Conservation (phyloP, 768 basidiomycete genomes). For the Hygrocybe coccinea region DNA sequence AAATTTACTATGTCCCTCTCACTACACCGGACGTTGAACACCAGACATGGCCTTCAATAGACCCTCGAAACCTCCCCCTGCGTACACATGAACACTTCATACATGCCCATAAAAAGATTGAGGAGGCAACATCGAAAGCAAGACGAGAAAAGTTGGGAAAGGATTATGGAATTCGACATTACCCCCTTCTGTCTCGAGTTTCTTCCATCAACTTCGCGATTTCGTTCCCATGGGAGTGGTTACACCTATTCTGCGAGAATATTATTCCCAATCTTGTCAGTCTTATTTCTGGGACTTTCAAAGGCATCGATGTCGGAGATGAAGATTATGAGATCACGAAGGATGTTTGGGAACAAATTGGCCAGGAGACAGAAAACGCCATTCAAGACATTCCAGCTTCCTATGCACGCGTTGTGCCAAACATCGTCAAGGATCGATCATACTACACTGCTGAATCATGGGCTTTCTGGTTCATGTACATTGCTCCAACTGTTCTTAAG, state of each 20-base stretch:
- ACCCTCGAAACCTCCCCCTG: slow-evolving; percentile 18
- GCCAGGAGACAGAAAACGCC: slow-evolving; percentile 26
- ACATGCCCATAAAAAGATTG: not conserved
- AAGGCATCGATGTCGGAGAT: slow-evolving; percentile 29
- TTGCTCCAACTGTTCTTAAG: slow-evolving; percentile 35
- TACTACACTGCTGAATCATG: slow-evolving; percentile 35
- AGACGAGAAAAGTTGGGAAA: slow-evolving; percentile 15
- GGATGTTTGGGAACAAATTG: slow-evolving; percentile 33
- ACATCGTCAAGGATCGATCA: slow-evolving; percentile 21
- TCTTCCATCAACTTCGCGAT: slow-evolving; percentile 27
- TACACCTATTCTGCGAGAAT: slow-evolving; percentile 45
- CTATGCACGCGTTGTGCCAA: slow-evolving; percentile 27
- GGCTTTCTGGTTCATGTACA: slow-evolving; percentile 35
- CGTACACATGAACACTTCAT: slow-evolving; percentile 17
- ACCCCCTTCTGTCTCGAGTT: slow-evolving; percentile 23
- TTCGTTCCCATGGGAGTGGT: slow-evolving; percentile 40
- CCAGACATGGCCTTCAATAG: not conserved
- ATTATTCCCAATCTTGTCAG: slow-evolving; percentile 33
- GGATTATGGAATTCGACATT: slow-evolving; percentile 27
- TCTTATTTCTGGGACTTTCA: slow-evolving; percentile 38
- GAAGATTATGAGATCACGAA: slow-evolving; percentile 24
- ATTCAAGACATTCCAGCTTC: slow-evolving; percentile 26
- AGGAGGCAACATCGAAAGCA: not conserved
- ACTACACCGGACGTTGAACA: slow-evolving; percentile 6
- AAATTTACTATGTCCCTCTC: slow-evolving; percentile 24